phyloP scores from a whole-genome alignment of 2,329 filamentous ascomycete species.

The Rhinocladiella similis region DNA sequence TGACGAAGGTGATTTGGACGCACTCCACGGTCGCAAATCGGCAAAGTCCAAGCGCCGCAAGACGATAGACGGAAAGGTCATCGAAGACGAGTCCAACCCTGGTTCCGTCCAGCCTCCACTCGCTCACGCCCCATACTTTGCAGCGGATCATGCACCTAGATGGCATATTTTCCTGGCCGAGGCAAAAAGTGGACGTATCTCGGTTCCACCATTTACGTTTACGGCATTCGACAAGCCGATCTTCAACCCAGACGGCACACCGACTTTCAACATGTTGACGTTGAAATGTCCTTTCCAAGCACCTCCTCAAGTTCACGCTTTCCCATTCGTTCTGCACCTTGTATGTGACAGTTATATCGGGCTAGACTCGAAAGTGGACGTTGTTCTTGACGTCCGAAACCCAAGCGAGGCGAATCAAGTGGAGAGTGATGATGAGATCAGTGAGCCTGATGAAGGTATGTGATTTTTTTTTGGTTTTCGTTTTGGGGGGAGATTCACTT shows the following conservation, averaged over 20 bases:
- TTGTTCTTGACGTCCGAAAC: constrained; percentile 85
- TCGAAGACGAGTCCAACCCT: constrained; percentile 53
- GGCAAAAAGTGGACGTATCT: constrained; percentile 91
- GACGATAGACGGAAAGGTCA: constrained; percentile 58
- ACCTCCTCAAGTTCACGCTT: constrained; percentile 86
- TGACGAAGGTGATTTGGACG: constrained; percentile 87
- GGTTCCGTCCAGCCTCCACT: constrained; percentile 74
- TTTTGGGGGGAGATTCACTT: too few species aligned
- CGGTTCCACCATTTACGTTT: constrained; percentile 95
- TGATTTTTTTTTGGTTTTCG: constrained; percentile 25
- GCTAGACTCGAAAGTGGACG: constrained; percentile 88
- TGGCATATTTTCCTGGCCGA: constrained; percentile 97
- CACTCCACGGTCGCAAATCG: constrained; percentile 70
- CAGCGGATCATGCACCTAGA: constrained; percentile 81
- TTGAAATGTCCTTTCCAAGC: constrained; percentile 97
- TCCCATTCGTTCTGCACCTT: constrained; percentile 91
- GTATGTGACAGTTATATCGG: constrained; percentile 94
- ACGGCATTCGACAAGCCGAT: constrained; percentile 87
- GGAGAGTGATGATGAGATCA: constrained; percentile 80
- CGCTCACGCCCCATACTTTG: constrained; percentile 83
- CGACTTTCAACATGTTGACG: constrained; percentile 93
- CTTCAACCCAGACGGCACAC: constrained; percentile 72
- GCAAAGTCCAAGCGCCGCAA: constrained; percentile 66
- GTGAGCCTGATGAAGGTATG: constrained; percentile 95
- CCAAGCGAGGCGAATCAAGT: constrained; percentile 79